phyloP scores from a whole-genome alignment of 345 rosid species.

The Euphorbia lathyris region DNA sequence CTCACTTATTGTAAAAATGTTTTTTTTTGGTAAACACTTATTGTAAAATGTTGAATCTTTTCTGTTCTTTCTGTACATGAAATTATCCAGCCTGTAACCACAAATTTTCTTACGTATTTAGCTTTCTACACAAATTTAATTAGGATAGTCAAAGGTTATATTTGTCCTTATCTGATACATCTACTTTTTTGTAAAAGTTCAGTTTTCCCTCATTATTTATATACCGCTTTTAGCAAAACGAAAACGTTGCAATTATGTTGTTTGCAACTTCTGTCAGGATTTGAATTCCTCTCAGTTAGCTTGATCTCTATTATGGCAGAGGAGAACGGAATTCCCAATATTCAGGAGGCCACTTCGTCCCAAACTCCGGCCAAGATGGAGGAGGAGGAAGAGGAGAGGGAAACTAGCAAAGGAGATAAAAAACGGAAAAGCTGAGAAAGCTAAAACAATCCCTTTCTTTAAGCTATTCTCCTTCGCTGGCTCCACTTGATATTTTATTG shows the following conservation, averaged over 20 bases:
- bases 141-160: neutral
- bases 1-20: too few species aligned
- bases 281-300: neutral
- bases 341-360: slow-evolving; percentile 2
- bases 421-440: slow-evolving; percentile 12
- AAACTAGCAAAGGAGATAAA: neutral
- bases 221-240: neutral
- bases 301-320: slow-evolving; percentile 9
- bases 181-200: neutral
- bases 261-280: neutral
- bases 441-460: slow-evolving; percentile 27
- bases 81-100: neutral
- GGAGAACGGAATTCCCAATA: slow-evolving; percentile 12
- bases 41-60: neutral
- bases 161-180: neutral
- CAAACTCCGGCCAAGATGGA: neutral
- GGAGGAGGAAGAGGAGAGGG: neutral
- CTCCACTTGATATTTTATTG: slow-evolving; percentile 23
- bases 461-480: slow-evolving; percentile 45
- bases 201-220: neutral
- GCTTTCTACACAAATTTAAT: too few species aligned
- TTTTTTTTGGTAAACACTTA: too few species aligned
- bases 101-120: too few species aligned
- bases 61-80: neutral
- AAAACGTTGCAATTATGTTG: too few species aligned